Percentiles rank a stretch among this genome's conserved stretches.
Evolutionary conservation across 352 stramenopile species (phyloP).

Genomic region (Pythium brachiatum): DNA sequence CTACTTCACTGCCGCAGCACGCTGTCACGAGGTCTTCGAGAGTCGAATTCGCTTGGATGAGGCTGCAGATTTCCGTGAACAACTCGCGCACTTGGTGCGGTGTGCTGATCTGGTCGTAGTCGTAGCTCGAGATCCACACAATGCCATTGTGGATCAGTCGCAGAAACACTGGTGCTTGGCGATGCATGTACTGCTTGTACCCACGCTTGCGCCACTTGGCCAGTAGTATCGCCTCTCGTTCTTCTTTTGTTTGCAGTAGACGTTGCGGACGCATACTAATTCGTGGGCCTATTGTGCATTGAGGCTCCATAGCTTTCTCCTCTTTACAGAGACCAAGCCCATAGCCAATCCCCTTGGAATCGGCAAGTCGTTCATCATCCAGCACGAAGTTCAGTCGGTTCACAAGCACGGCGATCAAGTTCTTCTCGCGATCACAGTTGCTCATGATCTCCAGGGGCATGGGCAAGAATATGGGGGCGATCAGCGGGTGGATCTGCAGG

Average conservation of each 20-base stretch:
- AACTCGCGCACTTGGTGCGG: conserved; percentile 22
- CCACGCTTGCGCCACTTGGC: conserved; percentile 53
- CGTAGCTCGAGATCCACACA: conserved; percentile 75
- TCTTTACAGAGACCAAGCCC: conserved; percentile 58
- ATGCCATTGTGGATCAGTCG: conserved; percentile 63
- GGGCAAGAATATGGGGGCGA: conserved; percentile 64
- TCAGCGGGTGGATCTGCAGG: conserved; percentile 69
- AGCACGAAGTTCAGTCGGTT: conserved; percentile 56
- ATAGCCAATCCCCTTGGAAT: conserved; percentile 61
- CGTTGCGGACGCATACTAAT: conserved; percentile 20
- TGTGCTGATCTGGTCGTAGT: conserved; percentile 63
- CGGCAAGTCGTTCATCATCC: conserved; percentile 68
- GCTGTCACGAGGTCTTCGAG: conserved; percentile 1
- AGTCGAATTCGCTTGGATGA: conserved; percentile 18
- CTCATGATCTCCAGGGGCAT: conserved; percentile 29
- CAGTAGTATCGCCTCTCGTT: conserved; percentile 23
- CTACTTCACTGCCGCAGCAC: conserved; percentile 7
- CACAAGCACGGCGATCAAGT: conserved; percentile 36
- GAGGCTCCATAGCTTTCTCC: conserved; percentile 9
- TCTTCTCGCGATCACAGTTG: conserved; percentile 19
- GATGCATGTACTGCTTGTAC: conserved; percentile 79
- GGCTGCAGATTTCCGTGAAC: conserved; percentile 25
- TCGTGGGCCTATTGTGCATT: background rate
- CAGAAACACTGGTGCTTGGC: conserved; percentile 62
- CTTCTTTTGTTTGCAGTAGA: conserved; percentile 34